These are phyloP conservation scores for Chrysanthemum lavandulifolium DNA, from an alignment of 129 eudicot species.

Conservation along the genomic window DNA sequence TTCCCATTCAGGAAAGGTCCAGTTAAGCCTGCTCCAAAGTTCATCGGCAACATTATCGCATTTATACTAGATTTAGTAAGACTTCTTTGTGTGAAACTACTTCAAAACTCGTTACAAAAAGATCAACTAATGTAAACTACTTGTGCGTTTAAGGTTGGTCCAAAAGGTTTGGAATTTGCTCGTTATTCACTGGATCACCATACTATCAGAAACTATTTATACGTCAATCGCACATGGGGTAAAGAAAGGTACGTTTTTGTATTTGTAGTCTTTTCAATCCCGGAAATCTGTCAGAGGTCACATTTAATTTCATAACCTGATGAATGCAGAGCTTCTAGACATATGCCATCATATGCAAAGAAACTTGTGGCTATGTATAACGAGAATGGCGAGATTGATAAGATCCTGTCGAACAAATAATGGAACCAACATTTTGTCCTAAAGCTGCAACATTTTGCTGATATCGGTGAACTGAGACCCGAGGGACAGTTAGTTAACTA, in stretches of 20 bases:
- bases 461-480: not conserved
- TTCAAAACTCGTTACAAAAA: constrained; percentile 5
- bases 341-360: constrained; percentile 93
- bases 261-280: constrained; percentile 3
- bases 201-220: constrained; percentile 82
- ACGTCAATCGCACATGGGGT: constrained; percentile 88
- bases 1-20: constrained; percentile 75
- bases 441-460: too few species aligned
- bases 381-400: constrained; percentile 87
- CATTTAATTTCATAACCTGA: not conserved
- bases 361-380: constrained; percentile 82
- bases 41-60: constrained; percentile 81
- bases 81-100: constrained; percentile 7
- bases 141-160: constrained; percentile 61
- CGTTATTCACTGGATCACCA: constrained; percentile 98
- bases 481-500: not conserved
- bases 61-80: constrained; percentile 73
- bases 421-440: not conserved
- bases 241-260: constrained; percentile 56
- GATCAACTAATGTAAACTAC: constrained; percentile 6
- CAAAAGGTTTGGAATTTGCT: constrained; percentile 96
- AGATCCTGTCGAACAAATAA: constrained; percentile 61
- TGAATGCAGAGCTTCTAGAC: constrained; percentile 73
- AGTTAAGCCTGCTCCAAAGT: constrained; percentile 86
- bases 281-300: not conserved